Conservation (phyloP, 1,139 yeast genomes). For the Magnusiomyces tetraspermus region DNA sequence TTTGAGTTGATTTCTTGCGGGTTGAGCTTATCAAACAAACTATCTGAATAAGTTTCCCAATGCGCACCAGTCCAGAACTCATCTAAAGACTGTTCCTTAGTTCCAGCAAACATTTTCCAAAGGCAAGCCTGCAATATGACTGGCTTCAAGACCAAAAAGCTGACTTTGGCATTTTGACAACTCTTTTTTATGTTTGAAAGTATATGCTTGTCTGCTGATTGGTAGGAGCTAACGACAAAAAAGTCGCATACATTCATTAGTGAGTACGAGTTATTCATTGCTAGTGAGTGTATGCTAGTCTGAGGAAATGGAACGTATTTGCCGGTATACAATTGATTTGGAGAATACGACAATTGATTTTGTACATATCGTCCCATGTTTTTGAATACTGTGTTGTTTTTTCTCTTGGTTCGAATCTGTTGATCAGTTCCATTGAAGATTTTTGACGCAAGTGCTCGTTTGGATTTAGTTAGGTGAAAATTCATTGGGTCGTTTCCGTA, state of each 20-base stretch:
- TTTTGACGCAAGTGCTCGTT: conserved; percentile 5
- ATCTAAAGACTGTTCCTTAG: conserved; percentile 5
- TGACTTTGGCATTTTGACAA: conserved; percentile 6
- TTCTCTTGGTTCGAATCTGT: neutral
- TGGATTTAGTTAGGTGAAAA: neutral
- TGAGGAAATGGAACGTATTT: conserved; percentile 10
- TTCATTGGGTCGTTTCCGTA: neutral
- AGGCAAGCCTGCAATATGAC: conserved; percentile 11
- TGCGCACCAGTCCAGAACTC: conserved; percentile 11
- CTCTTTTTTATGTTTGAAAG: neutral
- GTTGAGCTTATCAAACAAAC: conserved; percentile 3
- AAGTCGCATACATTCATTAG: conserved; percentile 6
- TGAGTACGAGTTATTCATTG: conserved; percentile 8
- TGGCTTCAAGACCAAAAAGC: conserved; percentile 6
- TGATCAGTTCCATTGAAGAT: conserved; percentile 1
- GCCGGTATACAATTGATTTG: neutral
- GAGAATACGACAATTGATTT: neutral
- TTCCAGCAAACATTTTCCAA: conserved; percentile 3
- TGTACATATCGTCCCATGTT: neutral
- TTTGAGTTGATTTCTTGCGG: neutral
- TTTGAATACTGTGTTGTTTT: neutral
- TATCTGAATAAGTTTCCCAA: conserved; percentile 2
- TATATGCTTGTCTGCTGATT: neutral
- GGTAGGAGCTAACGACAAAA: conserved; percentile 6
- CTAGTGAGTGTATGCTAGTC: neutral